Base-by-base conservation (phyloP, 1,139 yeast species). In the Nakaseomyces kungkrabaensis region DNA sequence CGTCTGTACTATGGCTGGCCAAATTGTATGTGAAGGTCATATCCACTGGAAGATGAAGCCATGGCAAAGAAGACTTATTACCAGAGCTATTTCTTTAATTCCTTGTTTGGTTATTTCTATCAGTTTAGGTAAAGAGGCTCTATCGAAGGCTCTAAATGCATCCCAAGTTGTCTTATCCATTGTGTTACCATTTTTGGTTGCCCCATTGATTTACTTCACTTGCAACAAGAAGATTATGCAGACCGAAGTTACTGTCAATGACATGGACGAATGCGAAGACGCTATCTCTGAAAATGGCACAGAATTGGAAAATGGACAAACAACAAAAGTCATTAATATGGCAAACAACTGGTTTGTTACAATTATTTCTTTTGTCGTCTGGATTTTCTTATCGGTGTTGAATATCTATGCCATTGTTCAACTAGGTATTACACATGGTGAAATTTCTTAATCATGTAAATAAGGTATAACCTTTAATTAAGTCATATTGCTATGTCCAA, bases 1-100 rank as follows among this genome's bases (percentile, higher is more conserved):
- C 52, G 90, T 86, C 1, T 86, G 95, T 63, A 86, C 95, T 0
- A 82, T 86, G 68, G 87, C 94, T 0, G 95, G 95, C 8, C 95
- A 86, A 64, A 82, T 86, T 59, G 89, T 86, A 4, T 76, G 86
- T 56, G 95, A 86, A 65, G 95, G 95, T 1, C 88, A 85, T 62
- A 75, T 86, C 43, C 77, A 79, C 53, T 85, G 95, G 94, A 77
- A 77, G 17, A 63, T 84, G 45, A 74, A 71, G 57, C 95, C 95
- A 5, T 86, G 95, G 95, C 62, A 81, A 46, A 74, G 95, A 63
- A 72, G 95, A 59, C 62, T 86, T 4, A 73, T 80, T 24, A 86
- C 95, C 0, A 74, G 95, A 67, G 68, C 76, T 17, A 78, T 86
- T 52, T 81, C 94, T 0, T 80, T 86, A 47, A 62, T 84, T 4